phyloP scores from a whole-genome alignment of 192 early-diverging fungal species.

The Umbelopsis ramanniana region DNA sequence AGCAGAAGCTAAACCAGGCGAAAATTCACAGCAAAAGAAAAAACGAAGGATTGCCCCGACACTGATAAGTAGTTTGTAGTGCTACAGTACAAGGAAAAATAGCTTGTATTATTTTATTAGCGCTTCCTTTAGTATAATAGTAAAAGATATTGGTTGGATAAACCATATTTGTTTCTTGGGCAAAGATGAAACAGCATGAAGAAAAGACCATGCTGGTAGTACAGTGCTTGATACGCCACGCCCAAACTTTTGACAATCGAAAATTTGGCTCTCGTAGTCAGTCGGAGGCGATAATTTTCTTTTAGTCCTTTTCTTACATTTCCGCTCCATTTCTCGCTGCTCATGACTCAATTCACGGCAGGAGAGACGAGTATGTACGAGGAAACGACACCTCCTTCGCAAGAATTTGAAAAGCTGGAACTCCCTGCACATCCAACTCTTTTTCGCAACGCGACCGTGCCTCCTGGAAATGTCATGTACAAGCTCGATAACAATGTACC shows the following conservation, averaged over 20 bases:
- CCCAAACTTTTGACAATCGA: background rate
- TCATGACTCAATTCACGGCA: conserved; percentile 18
- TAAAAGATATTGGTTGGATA: background rate
- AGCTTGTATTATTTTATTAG: background rate
- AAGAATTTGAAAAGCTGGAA: conserved; percentile 1
- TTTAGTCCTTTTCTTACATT: too few relatives aligned
- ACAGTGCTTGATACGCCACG: background rate
- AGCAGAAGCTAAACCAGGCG: conserved; percentile 10
- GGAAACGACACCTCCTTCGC: background rate
- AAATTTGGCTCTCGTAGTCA: background rate
- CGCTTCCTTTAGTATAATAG: background rate
- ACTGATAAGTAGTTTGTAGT: conserved; percentile 25
- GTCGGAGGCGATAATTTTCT: too few relatives aligned
- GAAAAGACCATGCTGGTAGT: too few relatives aligned
- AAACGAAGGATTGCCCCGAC: conserved; percentile 35
- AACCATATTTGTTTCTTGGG: background rate
- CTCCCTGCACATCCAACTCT: background rate
- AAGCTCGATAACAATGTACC: background rate
- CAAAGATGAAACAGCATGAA: too few relatives aligned
- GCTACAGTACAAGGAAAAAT: background rate
- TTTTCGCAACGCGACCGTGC: conserved; percentile 7
- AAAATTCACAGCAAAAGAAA: conserved; percentile 19
- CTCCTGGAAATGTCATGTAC: background rate
- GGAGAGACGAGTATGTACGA: conserved; percentile 11
- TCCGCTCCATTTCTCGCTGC: background rate